Conservation (phyloP, 1,284 basidiomycete genomes). For the Taiwanofungus camphoratus region DNA sequence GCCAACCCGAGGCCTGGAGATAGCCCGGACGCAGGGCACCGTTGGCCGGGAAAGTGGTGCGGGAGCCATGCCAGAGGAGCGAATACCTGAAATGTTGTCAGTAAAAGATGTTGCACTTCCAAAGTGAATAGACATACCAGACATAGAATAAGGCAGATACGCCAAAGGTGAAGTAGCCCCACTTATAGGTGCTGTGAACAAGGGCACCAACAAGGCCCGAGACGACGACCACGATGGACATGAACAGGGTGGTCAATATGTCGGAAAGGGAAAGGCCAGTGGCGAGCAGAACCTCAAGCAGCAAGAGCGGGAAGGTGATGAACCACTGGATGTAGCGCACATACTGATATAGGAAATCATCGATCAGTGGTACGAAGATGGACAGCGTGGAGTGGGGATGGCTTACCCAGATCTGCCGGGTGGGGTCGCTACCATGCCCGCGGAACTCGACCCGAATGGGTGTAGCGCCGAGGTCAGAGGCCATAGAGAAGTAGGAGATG, state of each 20-base stretch:
- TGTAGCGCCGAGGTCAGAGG: constrained; percentile 50
- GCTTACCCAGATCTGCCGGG: constrained; percentile 50
- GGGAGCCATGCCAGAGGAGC: constrained; percentile 25
- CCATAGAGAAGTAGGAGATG: constrained; percentile 52
- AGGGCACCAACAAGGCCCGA: constrained; percentile 49
- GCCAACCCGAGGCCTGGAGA: constrained; percentile 34
- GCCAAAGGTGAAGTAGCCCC: constrained; percentile 44
- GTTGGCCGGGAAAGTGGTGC: constrained; percentile 32
- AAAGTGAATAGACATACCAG: constrained; percentile 30
- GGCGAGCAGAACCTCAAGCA: constrained; percentile 43
- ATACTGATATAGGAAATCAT: constrained; percentile 24
- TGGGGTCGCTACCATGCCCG: constrained; percentile 23
- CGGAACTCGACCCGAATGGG: constrained; percentile 42
- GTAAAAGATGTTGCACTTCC: neutral
- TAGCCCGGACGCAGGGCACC: constrained; percentile 36
- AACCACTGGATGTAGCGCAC: constrained; percentile 55
- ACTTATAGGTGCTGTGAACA: constrained; percentile 46
- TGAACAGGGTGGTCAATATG: constrained; percentile 52
- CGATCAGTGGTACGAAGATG: neutral
- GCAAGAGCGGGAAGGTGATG: constrained; percentile 51
- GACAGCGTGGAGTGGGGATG: neutral
- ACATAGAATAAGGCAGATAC: constrained; percentile 41
- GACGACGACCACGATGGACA: constrained; percentile 45
- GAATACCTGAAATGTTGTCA: constrained; percentile 21
- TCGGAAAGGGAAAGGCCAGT: constrained; percentile 48